These are phyloP conservation scores for Filosporella fistucella DNA, from an alignment of 495 filamentous ascomycete genomes.

Conservation along the genomic window DNA sequence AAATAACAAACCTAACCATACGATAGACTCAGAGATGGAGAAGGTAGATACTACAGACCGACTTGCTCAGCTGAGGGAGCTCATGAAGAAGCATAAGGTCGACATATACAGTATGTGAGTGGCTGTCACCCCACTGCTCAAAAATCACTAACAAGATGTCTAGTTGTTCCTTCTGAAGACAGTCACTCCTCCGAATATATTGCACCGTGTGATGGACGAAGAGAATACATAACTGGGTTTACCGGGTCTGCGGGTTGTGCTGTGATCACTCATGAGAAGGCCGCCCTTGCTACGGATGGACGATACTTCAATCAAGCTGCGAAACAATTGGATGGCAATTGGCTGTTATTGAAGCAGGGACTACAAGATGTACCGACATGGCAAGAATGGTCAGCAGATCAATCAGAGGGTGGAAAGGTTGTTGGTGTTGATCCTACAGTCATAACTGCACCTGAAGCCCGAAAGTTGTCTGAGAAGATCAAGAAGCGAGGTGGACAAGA, in stretches of 20 bases:
- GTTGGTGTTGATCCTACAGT: constrained; percentile 92
- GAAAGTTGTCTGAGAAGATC: constrained; percentile 82
- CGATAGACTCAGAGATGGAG: constrained; percentile 58
- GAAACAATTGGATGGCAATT: constrained; percentile 89
- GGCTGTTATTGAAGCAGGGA: constrained; percentile 88
- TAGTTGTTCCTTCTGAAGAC: constrained; percentile 97
- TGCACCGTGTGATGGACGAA: constrained; percentile 84
- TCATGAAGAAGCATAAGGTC: constrained; percentile 85
- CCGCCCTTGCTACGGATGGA: constrained; percentile 90
- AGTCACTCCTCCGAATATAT: constrained; percentile 98
- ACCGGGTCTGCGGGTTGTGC: constrained; percentile 93
- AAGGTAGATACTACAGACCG: constrained; percentile 78
- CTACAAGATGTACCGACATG: constrained; percentile 91
- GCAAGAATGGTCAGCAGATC: constrained; percentile 93
- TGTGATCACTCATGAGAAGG: constrained; percentile 80
- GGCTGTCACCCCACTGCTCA: constrained; percentile 1
- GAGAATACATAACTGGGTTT: constrained; percentile 92
- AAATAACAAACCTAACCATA: no score
- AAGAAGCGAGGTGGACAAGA: constrained; percentile 80
- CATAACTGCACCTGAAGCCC: constrained; percentile 78
- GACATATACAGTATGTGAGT: constrained; percentile 85
- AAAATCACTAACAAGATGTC: constrained; percentile 10
- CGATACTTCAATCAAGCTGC: constrained; percentile 97
- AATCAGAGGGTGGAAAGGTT: constrained; percentile 76
- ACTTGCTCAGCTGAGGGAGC: constrained; percentile 67